Evolutionary conservation across 768 basidiomycete genomes (phyloP), one percentile per base, ranked within the genome.

Genomic region (Boletus eberwhitei): DNA sequence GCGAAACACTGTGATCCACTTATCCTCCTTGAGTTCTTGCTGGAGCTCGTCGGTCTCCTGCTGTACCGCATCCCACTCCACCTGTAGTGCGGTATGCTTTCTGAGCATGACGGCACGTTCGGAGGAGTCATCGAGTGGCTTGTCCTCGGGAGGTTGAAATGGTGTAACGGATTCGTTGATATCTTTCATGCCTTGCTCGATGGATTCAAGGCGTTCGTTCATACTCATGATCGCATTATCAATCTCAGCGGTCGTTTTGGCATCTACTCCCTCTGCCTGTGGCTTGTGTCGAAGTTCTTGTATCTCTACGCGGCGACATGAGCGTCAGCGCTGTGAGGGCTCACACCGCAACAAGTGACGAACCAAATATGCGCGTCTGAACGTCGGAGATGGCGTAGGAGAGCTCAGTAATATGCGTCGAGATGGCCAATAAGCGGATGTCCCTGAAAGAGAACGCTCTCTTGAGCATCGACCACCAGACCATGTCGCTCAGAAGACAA

Each of bases 11-110:
- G 88, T 89, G 63, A 98, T 79, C 92, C 93, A 97, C 64, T 95
- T 95, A 73, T 98, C 96, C 71, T 98, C 96, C 73, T 91, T 94
- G 59, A 98, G 77, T 72, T 99, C 97, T 64, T 95, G 93, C 58
- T 87, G 79, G 54, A 98, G 73, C 26, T 87, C 83, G 41, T 89
- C 86, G 51, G 87, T 88, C 63, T 93, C 89, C 51, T 83, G 82
- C 66, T 88, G 86, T 11, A 93, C 81, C 11, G 82, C 73, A 55
- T 89, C 85, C 94, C 93, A 98, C 38, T 95, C 93, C 11, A 75
- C 69, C 31, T 84, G 62, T 48, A 96, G 74, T 12, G 86, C 78
- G 14, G 83, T 79, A 66, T 93, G 86, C 65, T 95, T 94, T 54
- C 86, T 80, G 43, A 88, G 72, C 37, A 92, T 73, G 2, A 81